Evolutionary conservation across 768 basidiomycete species (phyloP).

Genomic region (Basidioascus undulatus): DNA sequence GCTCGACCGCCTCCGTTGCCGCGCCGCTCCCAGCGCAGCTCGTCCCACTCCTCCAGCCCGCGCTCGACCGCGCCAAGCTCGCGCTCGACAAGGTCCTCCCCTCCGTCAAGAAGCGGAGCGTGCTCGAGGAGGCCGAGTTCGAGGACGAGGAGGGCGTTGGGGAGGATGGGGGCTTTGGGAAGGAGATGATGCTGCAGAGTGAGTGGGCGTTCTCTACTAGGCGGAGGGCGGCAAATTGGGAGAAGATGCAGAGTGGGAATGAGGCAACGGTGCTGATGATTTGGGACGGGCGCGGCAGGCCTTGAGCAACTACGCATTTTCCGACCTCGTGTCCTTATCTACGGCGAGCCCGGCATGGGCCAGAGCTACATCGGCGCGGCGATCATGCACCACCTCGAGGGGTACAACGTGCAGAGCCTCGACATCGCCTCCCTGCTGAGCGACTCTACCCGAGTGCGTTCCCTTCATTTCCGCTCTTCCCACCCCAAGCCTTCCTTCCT

Average conservation of each 20-base stretch:
- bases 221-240: no score
- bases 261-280: no score
- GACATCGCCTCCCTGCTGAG: constrained; percentile 72
- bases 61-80: constrained; percentile 44
- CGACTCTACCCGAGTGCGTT: constrained; percentile 63
- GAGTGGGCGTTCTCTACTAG: no score
- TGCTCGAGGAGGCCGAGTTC: constrained; percentile 84
- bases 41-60: constrained; percentile 41
- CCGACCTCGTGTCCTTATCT: constrained; percentile 61
- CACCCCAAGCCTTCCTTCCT: constrained; percentile 1
- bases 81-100: constrained; percentile 57
- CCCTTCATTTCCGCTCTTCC: not conserved
- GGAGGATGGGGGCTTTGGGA: constrained; percentile 61
- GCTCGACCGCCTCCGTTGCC: constrained; percentile 68
- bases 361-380: constrained; percentile 77
- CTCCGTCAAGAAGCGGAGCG: constrained; percentile 48
- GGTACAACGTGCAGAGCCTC: constrained; percentile 79
- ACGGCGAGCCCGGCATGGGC: constrained; percentile 69
- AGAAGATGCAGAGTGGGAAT: no score
- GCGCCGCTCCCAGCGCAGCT: constrained; percentile 66
- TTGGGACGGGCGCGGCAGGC: no score
- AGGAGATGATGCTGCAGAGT: constrained; percentile 59
- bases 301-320: constrained; percentile 80
- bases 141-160: constrained; percentile 39
- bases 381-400: constrained; percentile 77